Percentiles rank a stretch among this genome's conserved stretches.
These are phyloP conservation scores for Candida manassasensis DNA, from an alignment of 805 yeast genomes.

Conservation along the genomic window DNA sequence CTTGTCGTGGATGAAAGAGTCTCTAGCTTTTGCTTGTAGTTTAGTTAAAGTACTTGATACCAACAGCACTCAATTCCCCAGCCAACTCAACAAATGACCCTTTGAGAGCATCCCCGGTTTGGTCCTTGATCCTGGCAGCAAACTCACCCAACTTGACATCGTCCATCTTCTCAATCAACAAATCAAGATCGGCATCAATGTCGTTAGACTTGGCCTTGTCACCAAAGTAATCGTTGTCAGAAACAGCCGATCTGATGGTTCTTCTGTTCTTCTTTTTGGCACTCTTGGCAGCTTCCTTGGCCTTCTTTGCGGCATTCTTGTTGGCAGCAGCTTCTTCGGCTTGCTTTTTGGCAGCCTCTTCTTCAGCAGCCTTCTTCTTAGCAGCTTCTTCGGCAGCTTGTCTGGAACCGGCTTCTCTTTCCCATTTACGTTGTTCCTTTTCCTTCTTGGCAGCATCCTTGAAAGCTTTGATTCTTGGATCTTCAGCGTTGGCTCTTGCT, in stretches of 20 bases:
- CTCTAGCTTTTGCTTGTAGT: too few relatives aligned
- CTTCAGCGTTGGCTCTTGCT: slow-evolving; percentile 83
- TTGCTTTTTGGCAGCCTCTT: slow-evolving; percentile 69
- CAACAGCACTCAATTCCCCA: slow-evolving; percentile 46
- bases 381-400: slow-evolving; percentile 92
- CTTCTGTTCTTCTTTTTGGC: slow-evolving; percentile 98
- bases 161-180: slow-evolving; percentile 72
- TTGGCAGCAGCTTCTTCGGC: slow-evolving; percentile 64
- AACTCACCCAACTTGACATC: slow-evolving; percentile 74
- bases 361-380: slow-evolving; percentile 83
- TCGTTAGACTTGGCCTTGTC: slow-evolving; percentile 61
- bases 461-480: slow-evolving; percentile 91
- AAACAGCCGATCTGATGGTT: slow-evolving; percentile 72
- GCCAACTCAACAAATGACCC: slow-evolving; percentile 53
- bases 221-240: slow-evolving; percentile 83
- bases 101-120: slow-evolving; percentile 56
- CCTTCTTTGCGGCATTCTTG: slow-evolving; percentile 63
- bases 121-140: slow-evolving; percentile 60
- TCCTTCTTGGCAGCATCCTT: slow-evolving; percentile 93
- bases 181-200: slow-evolving; percentile 76
- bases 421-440: slow-evolving; percentile 95
- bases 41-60: slow-evolving; percentile 22
- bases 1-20: too few relatives aligned
- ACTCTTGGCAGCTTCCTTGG: slow-evolving; percentile 94
- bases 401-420: slow-evolving; percentile 95